Conservation (phyloP, 2,329 filamentous ascomycete species). For the Trichoderma sp. region DNA sequence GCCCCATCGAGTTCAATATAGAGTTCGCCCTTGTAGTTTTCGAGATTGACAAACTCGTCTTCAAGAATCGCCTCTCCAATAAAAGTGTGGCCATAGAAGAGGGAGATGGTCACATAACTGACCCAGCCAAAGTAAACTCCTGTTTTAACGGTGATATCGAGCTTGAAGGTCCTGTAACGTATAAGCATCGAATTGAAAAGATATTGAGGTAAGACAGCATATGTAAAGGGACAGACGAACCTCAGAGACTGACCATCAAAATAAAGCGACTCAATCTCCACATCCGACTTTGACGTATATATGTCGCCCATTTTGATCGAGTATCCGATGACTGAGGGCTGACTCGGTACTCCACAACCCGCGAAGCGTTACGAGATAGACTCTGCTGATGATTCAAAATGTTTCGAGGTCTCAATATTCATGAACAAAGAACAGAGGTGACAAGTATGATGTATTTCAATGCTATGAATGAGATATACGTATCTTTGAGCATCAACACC, state of each 20-base stretch:
- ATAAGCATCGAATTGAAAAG: background rate
- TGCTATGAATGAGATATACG: background rate
- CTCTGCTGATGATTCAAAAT: too few species aligned
- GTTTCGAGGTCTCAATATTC: background rate
- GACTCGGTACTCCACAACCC: too few species aligned
- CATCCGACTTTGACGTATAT: too few species aligned
- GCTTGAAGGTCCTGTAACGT: constrained; percentile 32
- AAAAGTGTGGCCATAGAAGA: constrained; percentile 31
- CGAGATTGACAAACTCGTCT: constrained; percentile 27
- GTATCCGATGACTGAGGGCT: background rate
- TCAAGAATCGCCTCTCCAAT: constrained; percentile 34
- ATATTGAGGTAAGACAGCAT: too few species aligned
- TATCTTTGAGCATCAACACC: background rate
- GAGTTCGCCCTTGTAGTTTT: background rate
- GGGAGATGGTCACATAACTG: constrained; percentile 30
- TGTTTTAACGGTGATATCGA: constrained; percentile 31
- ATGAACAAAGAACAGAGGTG: background rate
- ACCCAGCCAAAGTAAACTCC: constrained; percentile 34
- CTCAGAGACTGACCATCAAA: background rate
- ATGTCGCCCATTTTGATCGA: background rate
- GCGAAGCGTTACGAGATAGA: too few species aligned
- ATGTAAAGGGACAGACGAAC: background rate
- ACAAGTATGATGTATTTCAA: background rate
- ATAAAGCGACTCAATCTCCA: background rate
- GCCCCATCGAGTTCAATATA: too few species aligned